A percentile compares a stretch with the other conserved stretches of the same genome.
Evolutionary conservation across 495 filamentous ascomycete genomes (phyloP).

Genomic region (Chaetomium cochliodes): DNA sequence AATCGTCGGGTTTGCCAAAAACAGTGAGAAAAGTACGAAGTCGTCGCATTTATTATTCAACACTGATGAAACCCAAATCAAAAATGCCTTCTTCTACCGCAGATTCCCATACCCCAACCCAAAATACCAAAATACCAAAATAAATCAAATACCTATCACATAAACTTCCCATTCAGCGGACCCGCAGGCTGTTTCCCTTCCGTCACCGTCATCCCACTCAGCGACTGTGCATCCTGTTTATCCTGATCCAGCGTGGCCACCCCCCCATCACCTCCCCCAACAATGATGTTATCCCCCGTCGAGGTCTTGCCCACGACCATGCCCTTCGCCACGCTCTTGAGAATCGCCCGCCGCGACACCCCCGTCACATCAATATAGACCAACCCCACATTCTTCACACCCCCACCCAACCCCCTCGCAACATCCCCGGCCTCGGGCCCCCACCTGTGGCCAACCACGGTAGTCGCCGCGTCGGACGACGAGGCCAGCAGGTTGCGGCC

Average conservation of each 20-base stretch:
- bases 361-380: constrained; percentile 98
- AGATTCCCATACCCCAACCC: not conserved
- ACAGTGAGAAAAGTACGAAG: too few relatives aligned
- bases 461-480: constrained; percentile 70
- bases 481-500: constrained; percentile 71
- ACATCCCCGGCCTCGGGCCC: constrained; percentile 79
- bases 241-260: constrained; percentile 22
- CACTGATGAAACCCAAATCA: not conserved
- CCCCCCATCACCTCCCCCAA: constrained; percentile 70
- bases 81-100: not conserved
- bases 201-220: constrained; percentile 23
- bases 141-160: not conserved
- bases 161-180: constrained; percentile 24
- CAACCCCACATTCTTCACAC: constrained; percentile 90
- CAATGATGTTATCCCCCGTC: constrained; percentile 82
- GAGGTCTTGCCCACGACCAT: constrained; percentile 91
- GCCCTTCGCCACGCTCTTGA: constrained; percentile 95
- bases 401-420: constrained; percentile 69
- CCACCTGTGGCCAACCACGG: constrained; percentile 79
- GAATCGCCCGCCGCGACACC: constrained; percentile 80
- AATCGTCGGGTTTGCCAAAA: too few relatives aligned
- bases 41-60: not conserved
- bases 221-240: constrained; percentile 18
- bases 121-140: too few relatives aligned
- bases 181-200: constrained; percentile 33